Base-by-base conservation (phyloP, 1,284 basidiomycete species). In the Mycosarcoma maydis region DNA sequence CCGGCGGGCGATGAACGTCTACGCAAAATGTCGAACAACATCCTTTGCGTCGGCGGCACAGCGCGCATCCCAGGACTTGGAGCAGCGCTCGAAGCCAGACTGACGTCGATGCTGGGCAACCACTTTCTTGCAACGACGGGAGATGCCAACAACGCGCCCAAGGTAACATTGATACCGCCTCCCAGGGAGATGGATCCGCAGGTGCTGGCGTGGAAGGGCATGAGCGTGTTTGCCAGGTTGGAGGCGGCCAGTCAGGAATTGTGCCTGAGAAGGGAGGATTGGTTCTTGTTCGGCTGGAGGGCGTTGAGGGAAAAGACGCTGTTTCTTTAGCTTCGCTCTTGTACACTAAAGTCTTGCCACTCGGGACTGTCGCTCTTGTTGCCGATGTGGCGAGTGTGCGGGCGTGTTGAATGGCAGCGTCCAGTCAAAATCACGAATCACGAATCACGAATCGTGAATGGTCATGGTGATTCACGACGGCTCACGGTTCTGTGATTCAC, bases 191-290 rank as follows among this genome's bases (percentile, higher is more conserved):
- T 97, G 56, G 94, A 98, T 82, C 92, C 92, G 6, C 87, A 88
- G 32, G 89, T 92, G 44, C 86, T 98, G 36, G 89, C 89, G 20
- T 98, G 95, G 95, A 97, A 97, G 83, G 95, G 95, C 6, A 92
- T 91, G 17, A 88, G 90, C n/a, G 92, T 96, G 19, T 87, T 98
- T 56, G 92, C 90, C 26, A 91, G 92, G 82, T 90, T 98, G 86
- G 95, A 98, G 44, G 87, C 88, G 2, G 87, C 91, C 10, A 49
- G 51, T 51, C 86, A 88, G 43, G 95, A 98, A 75, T 84, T 97
- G 68, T 98, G 95, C 93, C 85, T 98, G 39, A 88, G 90, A 13
- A 84, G 85, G 50, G 85, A 88, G 39, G 95, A 98, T 82, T 98
- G 93, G 93, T 91, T 84, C 40, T 78, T 82, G 48, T 76, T 85